Percentiles rank a stretch among this genome's conserved stretches.
Evolutionary conservation across 2,329 filamentous ascomycete genomes (phyloP).

Genomic region (Clathrospora elynae): DNA sequence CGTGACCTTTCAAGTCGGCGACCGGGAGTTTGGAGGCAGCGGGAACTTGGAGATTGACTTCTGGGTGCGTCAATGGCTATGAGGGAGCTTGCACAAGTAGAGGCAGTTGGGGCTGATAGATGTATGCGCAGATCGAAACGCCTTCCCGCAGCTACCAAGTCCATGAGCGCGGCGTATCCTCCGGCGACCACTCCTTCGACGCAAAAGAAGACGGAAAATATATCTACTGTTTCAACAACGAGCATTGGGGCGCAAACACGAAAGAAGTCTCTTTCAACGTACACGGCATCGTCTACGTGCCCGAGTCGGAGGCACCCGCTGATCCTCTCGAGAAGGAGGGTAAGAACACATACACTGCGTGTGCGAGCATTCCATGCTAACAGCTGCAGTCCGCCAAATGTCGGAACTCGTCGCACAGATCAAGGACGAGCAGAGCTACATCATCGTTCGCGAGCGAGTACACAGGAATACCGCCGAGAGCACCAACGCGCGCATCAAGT

Average conservation of each 20-base stretch:
- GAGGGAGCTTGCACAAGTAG: background rate
- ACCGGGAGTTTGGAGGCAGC: conserved; percentile 91
- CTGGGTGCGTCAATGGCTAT: conserved; percentile 67
- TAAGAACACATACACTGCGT: conserved; percentile 50
- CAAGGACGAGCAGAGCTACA: conserved; percentile 98
- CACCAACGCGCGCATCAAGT: conserved; percentile 96
- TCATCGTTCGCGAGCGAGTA: conserved; percentile 90
- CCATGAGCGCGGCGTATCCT: conserved; percentile 80
- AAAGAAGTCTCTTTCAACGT: conserved; percentile 99
- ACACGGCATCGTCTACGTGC: conserved; percentile 96
- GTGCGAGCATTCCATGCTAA: conserved; percentile 16
- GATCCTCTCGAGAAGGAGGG: conserved; percentile 92
- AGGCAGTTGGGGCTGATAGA: conserved; percentile 10
- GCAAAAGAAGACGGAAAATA: conserved; percentile 86
- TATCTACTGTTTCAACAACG: conserved; percentile 98
- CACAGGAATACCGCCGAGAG: conserved; percentile 99
- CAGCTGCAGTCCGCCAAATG: conserved; percentile 71
- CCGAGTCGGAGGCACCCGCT: conserved; percentile 79
- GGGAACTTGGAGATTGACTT: conserved; percentile 97
- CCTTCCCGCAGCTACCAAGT: conserved; percentile 76
- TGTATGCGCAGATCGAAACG: conserved; percentile 69
- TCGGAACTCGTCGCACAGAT: conserved; percentile 87
- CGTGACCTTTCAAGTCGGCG: conserved; percentile 96
- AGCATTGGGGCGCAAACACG: conserved; percentile 92
- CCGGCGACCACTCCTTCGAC: conserved; percentile 91